phyloP scores from a whole-genome alignment of 176 grass and related monocot species.

The Hyparrhenia diplandra region DNA sequence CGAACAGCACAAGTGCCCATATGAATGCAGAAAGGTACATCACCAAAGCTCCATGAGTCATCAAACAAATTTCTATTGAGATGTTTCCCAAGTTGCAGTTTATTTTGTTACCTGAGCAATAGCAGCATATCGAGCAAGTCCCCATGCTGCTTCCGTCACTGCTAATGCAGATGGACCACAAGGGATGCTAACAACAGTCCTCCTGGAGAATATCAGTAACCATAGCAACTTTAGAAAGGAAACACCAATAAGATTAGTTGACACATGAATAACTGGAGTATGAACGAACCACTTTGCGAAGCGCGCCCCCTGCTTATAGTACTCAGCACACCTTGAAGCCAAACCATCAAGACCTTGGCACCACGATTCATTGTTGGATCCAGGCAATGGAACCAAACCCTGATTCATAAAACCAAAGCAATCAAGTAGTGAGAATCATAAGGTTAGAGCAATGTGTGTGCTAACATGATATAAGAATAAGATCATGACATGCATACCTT shows the following conservation, averaged over 20 bases:
- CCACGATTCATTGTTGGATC: slow-evolving; percentile 98
- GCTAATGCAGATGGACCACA: slow-evolving; percentile 86
- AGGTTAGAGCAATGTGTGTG: background rate
- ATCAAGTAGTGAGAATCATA: slow-evolving; percentile 18
- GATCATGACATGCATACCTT: slow-evolving; percentile 54
- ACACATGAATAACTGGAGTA: background rate
- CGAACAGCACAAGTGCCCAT: background rate
- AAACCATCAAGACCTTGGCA: slow-evolving; percentile 98
- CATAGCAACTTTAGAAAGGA: slow-evolving; percentile 22
- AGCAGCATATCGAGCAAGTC: slow-evolving; percentile 86
- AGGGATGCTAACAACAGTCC: slow-evolving; percentile 94
- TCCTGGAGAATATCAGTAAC: slow-evolving; percentile 44
- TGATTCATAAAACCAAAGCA: slow-evolving; percentile 15
- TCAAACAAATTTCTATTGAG: background rate
- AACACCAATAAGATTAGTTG: background rate
- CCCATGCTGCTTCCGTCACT: slow-evolving; percentile 96
- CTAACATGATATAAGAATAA: background rate
- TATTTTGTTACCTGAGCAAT: slow-evolving; percentile 74
- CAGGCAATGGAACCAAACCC: slow-evolving; percentile 92
- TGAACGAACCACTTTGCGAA: slow-evolving; percentile 91
- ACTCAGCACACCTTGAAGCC: slow-evolving; percentile 91
- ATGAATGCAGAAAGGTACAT: background rate
- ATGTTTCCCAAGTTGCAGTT: background rate
- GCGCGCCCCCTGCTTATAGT: slow-evolving; percentile 93
- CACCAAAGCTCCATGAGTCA: background rate